Evolutionary conservation across 495 filamentous ascomycete genomes (phyloP).

Genomic region (Tuber magnatum): DNA sequence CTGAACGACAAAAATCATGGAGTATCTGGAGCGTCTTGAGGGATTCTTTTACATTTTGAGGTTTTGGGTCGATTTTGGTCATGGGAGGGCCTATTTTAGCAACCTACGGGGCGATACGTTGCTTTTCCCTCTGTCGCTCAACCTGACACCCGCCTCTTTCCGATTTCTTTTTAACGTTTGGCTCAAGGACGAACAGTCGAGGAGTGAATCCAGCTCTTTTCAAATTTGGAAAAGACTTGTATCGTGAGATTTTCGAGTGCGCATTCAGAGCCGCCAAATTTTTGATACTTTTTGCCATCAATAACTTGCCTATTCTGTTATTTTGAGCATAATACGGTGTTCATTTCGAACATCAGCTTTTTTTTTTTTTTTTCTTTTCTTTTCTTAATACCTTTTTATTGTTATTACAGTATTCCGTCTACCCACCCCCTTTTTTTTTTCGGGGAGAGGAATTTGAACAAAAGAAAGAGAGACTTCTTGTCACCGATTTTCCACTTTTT

Average conservation of each 20-base stretch:
- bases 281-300: neutral
- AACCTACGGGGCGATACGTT: constrained; percentile 33
- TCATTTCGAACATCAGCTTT: neutral
- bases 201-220: constrained; percentile 34
- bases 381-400: no score
- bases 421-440: constrained; percentile 24
- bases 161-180: constrained; percentile 37
- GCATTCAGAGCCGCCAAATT: neutral
- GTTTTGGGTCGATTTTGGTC: constrained; percentile 26
- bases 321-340: constrained; percentile 4
- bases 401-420: neutral
- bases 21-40: constrained; percentile 31
- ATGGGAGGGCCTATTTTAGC: constrained; percentile 34
- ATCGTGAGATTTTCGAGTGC: constrained; percentile 28
- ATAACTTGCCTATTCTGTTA: neutral
- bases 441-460: constrained; percentile 20
- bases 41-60: constrained; percentile 34
- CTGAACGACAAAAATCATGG: constrained; percentile 22
- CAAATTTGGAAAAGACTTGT: constrained; percentile 31
- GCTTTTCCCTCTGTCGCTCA: constrained; percentile 35
- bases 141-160: constrained; percentile 38
- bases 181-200: constrained; percentile 33
- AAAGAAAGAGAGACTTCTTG: neutral
- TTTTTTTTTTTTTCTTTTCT: constrained; percentile 7
- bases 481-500: no score